Evolutionary conservation across 2,329 filamentous ascomycete genomes (phyloP), one percentile per base, ranked within the genome.

Genomic region (Botrytis medusae): DNA sequence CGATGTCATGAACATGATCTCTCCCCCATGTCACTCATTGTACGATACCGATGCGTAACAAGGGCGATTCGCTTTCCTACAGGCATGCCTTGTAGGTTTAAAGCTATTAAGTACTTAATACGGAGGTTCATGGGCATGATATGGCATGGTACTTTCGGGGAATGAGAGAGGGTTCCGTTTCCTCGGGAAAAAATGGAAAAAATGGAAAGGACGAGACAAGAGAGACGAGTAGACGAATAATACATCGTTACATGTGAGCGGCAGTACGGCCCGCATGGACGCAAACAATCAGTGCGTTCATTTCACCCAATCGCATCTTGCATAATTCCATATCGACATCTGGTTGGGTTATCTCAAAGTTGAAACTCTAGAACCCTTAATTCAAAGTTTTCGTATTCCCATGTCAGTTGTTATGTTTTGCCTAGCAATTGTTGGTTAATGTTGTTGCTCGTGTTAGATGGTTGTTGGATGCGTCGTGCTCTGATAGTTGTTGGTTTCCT

Each of bases 131-230:
- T 32, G 42, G n/a, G n/a, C 12, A 40, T 5, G 5, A 42, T 34
- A 40, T 51, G 64, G 63, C 42, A 65, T 48, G 44, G 44, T 34
- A n/a, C 20, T 34, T 9, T 40, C 46, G 37, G n/a, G 46, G 25
- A 71, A 51, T 65, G n/a, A 72, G 61, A 67, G 51, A 37, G 40
- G 51, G 71, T 72, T 68, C 71, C 71, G 57, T 54, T 68, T 60
- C 48, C 25, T 67, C 70, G 70, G 62, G 67, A 72, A 60, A 68
- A 37, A 22, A 32, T 51, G 67, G 68, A 60, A 68, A 37, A 22
- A 32, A 20, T 29, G 25, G n/a, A 40, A 42, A 60, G 40, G 40
- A 40, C 48, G 40, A 72, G 32, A 59, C 22, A 46, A 46, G 37
- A 72, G 48, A 37, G 29, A 60, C 40, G 51, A 68, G 60, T 51